phyloP scores from a whole-genome alignment of 331 rosid species.

The Stylosanthes scabra region DNA sequence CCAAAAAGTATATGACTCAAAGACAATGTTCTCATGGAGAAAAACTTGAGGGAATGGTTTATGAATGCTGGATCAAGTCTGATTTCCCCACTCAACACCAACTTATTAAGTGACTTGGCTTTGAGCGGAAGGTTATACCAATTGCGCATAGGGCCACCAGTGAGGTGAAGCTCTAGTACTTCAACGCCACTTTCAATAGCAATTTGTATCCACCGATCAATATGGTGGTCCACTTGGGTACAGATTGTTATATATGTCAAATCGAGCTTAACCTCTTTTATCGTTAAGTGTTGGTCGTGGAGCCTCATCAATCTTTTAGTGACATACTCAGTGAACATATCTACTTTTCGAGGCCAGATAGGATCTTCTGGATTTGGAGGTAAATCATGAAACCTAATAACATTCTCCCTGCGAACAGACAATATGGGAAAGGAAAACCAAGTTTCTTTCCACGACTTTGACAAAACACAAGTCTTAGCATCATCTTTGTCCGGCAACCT shows the following conservation, averaged over 20 bases:
- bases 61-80: slow-evolving; percentile 18
- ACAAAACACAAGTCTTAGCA: slow-evolving; percentile 37
- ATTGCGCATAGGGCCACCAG: not conserved
- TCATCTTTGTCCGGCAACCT: slow-evolving; percentile 28
- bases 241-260: not conserved
- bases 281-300: slow-evolving; percentile 9
- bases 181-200: slow-evolving; percentile 16
- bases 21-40: slow-evolving; percentile 27
- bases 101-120: slow-evolving; percentile 32
- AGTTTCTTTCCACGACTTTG: slow-evolving; percentile 17
- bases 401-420: not conserved
- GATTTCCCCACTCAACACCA: slow-evolving; percentile 10
- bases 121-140: slow-evolving; percentile 13
- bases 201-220: slow-evolving; percentile 34
- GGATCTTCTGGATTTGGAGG: too few relatives aligned
- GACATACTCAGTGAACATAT: slow-evolving; percentile 10
- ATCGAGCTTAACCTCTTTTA: slow-evolving; percentile 25
- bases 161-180: slow-evolving; percentile 5
- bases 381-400: not conserved
- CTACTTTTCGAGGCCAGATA: too few relatives aligned
- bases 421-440: slow-evolving; percentile 39
- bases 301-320: slow-evolving; percentile 22
- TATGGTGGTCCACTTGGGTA: not conserved
- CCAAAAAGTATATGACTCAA: not conserved
- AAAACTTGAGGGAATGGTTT: slow-evolving; percentile 21